phyloP scores from a whole-genome alignment of 2,329 filamentous ascomycete genomes.

The Clarireedia monteithiana region DNA sequence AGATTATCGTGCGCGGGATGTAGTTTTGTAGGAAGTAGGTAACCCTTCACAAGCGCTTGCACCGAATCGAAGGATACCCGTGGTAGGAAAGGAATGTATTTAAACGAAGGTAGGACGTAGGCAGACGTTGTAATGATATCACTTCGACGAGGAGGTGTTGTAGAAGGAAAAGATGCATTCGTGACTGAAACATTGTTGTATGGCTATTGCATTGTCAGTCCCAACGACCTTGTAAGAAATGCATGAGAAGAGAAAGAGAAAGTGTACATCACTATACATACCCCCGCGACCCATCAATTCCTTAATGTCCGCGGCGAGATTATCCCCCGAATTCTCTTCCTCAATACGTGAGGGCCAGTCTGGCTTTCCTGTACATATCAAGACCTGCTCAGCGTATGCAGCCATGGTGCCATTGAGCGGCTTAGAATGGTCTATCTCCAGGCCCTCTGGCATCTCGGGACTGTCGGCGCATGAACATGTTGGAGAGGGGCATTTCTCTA shows the following conservation, averaged over 20 bases:
- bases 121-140: constrained; percentile 51
- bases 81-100: constrained; percentile 66
- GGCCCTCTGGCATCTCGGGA: constrained; percentile 53
- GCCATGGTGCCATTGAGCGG: constrained; percentile 70
- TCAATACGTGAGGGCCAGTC: constrained; percentile 85
- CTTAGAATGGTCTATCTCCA: constrained; percentile 67
- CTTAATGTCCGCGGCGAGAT: constrained; percentile 66
- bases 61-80: constrained; percentile 49
- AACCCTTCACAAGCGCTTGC: constrained; percentile 54
- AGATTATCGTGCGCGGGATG: constrained; percentile 52
- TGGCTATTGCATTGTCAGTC: constrained; percentile 46
- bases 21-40: constrained; percentile 54
- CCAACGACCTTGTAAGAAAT: constrained; percentile 1
- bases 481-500: constrained; percentile 57
- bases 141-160: constrained; percentile 25
- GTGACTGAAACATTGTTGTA: constrained; percentile 75
- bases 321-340: constrained; percentile 62
- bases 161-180: constrained; percentile 65
- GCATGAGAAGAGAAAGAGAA: neutral
- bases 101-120: constrained; percentile 77
- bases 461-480: constrained; percentile 68
- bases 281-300: constrained; percentile 59
- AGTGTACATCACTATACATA: constrained; percentile 56
- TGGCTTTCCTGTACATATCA: constrained; percentile 71
- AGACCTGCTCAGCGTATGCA: constrained; percentile 70